Conservation (phyloP, 495 filamentous ascomycete species). For the Neurospora cerealis region DNA sequence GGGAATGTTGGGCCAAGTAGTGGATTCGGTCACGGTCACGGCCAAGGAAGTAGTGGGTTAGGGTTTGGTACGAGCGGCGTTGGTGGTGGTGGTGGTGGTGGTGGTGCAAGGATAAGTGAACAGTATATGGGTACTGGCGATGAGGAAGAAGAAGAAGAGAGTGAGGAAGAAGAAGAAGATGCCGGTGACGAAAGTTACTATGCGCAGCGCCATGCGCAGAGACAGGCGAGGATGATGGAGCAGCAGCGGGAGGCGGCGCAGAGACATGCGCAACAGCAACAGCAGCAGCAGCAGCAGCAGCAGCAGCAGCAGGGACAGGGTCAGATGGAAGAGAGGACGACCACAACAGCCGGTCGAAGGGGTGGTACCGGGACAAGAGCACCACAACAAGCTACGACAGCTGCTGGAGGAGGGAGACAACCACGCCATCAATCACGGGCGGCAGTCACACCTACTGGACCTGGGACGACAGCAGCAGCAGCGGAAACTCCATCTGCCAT, state of each 20-base stretch:
- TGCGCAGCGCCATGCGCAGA: constrained; percentile 9
- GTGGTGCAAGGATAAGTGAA: background rate
- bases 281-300: too few relatives aligned
- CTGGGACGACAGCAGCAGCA: background rate
- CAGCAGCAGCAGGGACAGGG: background rate
- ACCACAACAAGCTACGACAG: background rate
- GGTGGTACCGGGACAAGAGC: background rate
- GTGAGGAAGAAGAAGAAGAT: constrained; percentile 12
- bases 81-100: background rate
- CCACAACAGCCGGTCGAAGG: background rate
- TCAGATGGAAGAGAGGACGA: background rate
- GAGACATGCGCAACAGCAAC: background rate
- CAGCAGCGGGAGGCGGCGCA: background rate
- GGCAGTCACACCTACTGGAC: background rate
- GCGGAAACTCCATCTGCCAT: background rate
- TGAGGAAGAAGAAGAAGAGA: background rate
- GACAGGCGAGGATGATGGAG: background rate
- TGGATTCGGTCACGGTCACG: background rate
- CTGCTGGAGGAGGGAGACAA: background rate
- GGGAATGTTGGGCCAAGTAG: background rate
- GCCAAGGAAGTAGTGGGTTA: background rate
- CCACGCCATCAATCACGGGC: background rate
- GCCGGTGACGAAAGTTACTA: constrained; percentile 13
- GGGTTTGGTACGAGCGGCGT: background rate
- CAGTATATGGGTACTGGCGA: background rate